Percentiles rank a stretch among this genome's conserved stretches.
These are phyloP conservation scores for Amoebophrya sp. DNA, from an alignment of 169 alveolate species.

Conservation along the genomic window DNA sequence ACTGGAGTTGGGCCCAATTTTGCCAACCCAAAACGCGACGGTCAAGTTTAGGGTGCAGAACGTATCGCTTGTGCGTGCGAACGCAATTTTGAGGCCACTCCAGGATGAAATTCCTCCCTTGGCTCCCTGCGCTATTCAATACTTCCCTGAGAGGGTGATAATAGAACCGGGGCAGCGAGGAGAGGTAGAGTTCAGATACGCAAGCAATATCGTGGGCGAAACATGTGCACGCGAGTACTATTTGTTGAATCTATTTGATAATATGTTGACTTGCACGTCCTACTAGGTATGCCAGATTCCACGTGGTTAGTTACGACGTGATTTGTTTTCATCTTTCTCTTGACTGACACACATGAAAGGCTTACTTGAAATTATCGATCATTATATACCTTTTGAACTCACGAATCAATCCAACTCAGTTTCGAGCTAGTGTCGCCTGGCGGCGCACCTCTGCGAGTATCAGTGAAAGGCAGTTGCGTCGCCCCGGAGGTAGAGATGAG, in stretches of 20 bases:
- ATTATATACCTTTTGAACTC: no score
- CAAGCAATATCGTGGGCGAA: neutral
- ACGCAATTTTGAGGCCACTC: neutral
- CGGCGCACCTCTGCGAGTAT: neutral
- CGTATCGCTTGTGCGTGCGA: neutral
- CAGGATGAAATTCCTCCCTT: neutral
- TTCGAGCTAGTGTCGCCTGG: neutral
- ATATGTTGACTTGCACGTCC: no score
- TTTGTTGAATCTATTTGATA: no score
- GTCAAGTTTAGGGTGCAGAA: neutral
- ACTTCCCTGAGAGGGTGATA: neutral
- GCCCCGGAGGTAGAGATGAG: neutral
- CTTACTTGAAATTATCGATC: no score
- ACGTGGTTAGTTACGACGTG: no score
- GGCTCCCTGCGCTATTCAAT: neutral
- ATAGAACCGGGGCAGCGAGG: neutral
- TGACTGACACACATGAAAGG: no score
- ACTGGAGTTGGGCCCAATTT: neutral
- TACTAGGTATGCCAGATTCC: no score
- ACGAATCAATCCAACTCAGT: no score
- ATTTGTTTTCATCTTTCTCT: no score
- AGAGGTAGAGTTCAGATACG: neutral
- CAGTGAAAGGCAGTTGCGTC: neutral
- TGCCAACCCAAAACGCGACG: neutral
- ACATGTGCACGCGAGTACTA: neutral